Conservation (phyloP, 306 rosid species). For the Ormosia emarginata region DNA sequence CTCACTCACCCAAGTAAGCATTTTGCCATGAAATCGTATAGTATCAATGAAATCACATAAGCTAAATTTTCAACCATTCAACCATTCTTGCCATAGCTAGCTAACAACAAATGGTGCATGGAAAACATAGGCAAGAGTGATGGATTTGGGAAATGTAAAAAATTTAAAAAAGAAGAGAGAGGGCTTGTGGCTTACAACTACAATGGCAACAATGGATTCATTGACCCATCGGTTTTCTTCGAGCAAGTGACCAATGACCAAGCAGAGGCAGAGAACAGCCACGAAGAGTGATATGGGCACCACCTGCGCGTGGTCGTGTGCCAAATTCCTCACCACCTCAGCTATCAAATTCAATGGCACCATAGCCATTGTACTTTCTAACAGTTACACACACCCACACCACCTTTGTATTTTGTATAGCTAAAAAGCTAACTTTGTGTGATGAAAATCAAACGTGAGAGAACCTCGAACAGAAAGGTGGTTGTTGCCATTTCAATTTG, state of each 20-base stretch:
- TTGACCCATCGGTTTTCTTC: conserved; percentile 80
- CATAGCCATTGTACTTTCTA: background rate
- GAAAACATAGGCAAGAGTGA: background rate
- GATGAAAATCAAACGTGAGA: background rate
- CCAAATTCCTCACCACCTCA: conserved; percentile 35
- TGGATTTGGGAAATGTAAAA: background rate
- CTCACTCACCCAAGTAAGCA: background rate
- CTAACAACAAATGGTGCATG: background rate
- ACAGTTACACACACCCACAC: background rate
- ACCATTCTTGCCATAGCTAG: background rate
- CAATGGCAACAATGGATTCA: conserved; percentile 85
- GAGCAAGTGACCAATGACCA: conserved; percentile 74
- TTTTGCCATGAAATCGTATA: background rate
- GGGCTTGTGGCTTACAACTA: conserved; percentile 39
- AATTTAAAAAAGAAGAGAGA: background rate
- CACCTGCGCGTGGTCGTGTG: conserved; percentile 53
- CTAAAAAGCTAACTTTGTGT: background rate
- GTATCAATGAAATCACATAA: background rate
- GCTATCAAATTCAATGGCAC: background rate
- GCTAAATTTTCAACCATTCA: background rate
- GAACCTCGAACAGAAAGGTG: background rate
- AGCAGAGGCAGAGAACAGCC: conserved; percentile 72
- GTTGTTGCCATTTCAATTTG: background rate
- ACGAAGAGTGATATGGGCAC: conserved; percentile 68
- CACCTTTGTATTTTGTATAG: background rate